phyloP scores from a whole-genome alignment of 495 filamentous ascomycete genomes.

The Neurospora sp. region DNA sequence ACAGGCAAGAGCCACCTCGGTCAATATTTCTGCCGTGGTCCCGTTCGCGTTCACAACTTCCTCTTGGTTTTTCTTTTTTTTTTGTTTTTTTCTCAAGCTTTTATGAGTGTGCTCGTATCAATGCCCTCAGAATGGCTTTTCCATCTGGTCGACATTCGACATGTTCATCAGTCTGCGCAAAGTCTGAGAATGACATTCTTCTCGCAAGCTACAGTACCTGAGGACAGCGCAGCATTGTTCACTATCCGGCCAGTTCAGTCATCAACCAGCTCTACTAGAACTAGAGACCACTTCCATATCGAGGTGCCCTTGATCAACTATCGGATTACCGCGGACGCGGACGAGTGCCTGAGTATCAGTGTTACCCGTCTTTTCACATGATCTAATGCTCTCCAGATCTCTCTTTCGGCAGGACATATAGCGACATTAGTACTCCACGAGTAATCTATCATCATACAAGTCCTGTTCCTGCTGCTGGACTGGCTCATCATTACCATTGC shows the following conservation, averaged over 20 bases:
- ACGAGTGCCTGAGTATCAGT: not conserved
- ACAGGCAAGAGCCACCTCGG: not conserved
- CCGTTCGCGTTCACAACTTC: not conserved
- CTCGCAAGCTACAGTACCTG: too few species aligned
- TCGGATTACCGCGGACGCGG: not conserved
- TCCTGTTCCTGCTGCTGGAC: not conserved
- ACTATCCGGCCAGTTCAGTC: not conserved
- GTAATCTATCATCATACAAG: not conserved
- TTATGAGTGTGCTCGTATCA: not conserved
- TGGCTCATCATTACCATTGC: not conserved
- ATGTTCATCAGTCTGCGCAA: not conserved
- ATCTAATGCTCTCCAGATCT: not conserved
- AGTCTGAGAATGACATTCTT: too few species aligned
- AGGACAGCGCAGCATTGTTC: not conserved
- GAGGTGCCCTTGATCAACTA: not conserved
- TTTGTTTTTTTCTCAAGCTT: not conserved
- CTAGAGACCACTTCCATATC: not conserved
- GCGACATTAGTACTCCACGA: not conserved
- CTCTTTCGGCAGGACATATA: not conserved
- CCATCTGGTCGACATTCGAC: not conserved
- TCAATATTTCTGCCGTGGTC: not conserved
- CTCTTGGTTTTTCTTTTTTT: not conserved
- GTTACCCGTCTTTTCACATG: not conserved
- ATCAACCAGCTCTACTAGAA: not conserved
- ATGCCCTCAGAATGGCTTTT: not conserved